Evolutionary conservation across 169 alveolate species (phyloP).

Genomic region (Plasmodium gonderi): DNA sequence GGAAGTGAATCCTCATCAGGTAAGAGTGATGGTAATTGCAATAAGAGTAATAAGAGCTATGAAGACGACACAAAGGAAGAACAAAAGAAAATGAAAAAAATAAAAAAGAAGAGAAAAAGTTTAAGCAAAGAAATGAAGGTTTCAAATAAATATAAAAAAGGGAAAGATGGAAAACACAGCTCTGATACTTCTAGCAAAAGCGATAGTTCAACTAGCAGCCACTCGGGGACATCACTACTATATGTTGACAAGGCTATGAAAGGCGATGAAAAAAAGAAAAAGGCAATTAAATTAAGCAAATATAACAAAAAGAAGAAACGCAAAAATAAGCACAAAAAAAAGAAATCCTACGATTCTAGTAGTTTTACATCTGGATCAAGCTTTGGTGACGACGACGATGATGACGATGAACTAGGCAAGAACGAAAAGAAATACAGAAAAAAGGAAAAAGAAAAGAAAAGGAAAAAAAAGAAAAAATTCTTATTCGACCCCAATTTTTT

Average conservation of each 20-base stretch:
- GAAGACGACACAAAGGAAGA: neutral
- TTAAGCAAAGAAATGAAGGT: neutral
- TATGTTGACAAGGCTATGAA: neutral
- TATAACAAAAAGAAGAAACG: slow-evolving; percentile 12
- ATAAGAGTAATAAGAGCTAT: neutral
- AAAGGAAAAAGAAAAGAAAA: slow-evolving; percentile 12
- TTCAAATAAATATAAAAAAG: slow-evolving; percentile 1
- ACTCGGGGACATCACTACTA: slow-evolving; percentile 3
- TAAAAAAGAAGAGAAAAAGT: slow-evolving; percentile 15
- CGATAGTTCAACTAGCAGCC: slow-evolving; percentile 1
- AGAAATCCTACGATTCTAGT: slow-evolving; percentile 35
- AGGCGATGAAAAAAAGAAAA: slow-evolving; percentile 3
- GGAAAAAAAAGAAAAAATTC: neutral
- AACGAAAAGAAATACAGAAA: slow-evolving; percentile 4
- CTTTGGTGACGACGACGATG: neutral
- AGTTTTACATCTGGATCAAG: slow-evolving; percentile 7
- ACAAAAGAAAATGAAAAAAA: neutral
- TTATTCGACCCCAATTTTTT: slow-evolving; percentile 34
- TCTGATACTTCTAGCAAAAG: neutral
- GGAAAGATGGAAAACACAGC: neutral
- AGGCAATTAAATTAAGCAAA: neutral
- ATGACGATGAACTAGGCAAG: neutral
- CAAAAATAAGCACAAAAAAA: slow-evolving; percentile 21
- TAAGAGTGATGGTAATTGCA: neutral
- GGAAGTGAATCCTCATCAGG: neutral